A percentile compares a stretch with the other conserved stretches of the same genome.
These are phyloP conservation scores for Phytophthora cryptogea DNA, from an alignment of 352 stramenopile genomes.

Conservation along the genomic window DNA sequence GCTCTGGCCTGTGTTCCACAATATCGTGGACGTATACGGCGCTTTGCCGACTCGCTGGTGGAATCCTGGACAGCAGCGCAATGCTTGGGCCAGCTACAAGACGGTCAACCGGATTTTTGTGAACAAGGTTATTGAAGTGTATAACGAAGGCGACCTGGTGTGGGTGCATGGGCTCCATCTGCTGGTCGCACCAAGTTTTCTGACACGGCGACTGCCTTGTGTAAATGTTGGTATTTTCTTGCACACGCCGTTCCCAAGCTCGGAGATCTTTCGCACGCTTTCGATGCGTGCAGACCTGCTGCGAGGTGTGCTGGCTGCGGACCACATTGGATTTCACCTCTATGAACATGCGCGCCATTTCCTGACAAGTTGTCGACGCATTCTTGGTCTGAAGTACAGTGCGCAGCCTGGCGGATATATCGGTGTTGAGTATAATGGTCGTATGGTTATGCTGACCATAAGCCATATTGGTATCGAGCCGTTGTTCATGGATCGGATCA, in stretches of 20 bases:
- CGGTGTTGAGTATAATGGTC: slow-evolving; percentile 96
- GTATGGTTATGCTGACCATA: slow-evolving; percentile 96
- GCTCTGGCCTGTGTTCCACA: slow-evolving; percentile 98
- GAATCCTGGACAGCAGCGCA: slow-evolving; percentile 84
- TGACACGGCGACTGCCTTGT: slow-evolving; percentile 90
- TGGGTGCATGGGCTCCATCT: slow-evolving; percentile 99
- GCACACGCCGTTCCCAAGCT: slow-evolving; percentile 99
- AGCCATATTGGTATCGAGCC: slow-evolving; percentile 98
- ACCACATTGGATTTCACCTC: slow-evolving; percentile 98
- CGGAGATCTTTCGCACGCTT: slow-evolving; percentile 98
- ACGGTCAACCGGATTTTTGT: slow-evolving; percentile 97
- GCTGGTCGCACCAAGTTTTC: slow-evolving; percentile 97
- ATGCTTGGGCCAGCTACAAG: slow-evolving; percentile 95
- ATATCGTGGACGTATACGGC: slow-evolving; percentile 98
- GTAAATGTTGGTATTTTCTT: slow-evolving; percentile 98
- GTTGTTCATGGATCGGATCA: slow-evolving; percentile 76
- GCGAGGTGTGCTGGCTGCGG: slow-evolving; percentile 95
- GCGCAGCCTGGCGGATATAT: slow-evolving; percentile 93
- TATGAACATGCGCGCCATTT: slow-evolving; percentile 99
- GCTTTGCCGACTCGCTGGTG: slow-evolving; percentile 81
- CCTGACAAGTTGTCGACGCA: slow-evolving; percentile 94
- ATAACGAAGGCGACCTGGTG: slow-evolving; percentile 92
- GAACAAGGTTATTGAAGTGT: slow-evolving; percentile 92
- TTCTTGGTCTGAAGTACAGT: slow-evolving; percentile 89
- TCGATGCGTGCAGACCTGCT: slow-evolving; percentile 96